Percentiles rank a stretch among this genome's conserved stretches.
Evolutionary conservation across 2,329 filamentous ascomycete species (phyloP).

Genomic region (Mollisia scopiformis): DNA sequence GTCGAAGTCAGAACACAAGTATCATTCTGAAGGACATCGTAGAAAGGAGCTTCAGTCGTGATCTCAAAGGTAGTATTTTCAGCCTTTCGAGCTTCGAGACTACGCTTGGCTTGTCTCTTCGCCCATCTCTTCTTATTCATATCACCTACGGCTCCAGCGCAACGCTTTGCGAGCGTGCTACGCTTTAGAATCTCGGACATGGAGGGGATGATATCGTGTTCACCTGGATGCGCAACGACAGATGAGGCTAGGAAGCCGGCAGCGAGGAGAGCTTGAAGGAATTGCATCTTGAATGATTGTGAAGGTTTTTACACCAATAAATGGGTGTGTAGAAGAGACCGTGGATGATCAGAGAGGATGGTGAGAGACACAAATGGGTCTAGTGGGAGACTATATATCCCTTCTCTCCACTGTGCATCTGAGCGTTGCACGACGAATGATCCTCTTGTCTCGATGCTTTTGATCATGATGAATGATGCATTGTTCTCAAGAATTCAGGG

Average conservation of each 20-base stretch:
- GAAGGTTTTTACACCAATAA: background rate
- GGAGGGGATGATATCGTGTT: slow-evolving; percentile 14
- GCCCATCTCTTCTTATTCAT: slow-evolving; percentile 30
- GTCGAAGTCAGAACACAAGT: slow-evolving; percentile 54
- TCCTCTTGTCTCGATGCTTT: no score
- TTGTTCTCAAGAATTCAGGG: no score
- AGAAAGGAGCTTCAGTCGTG: slow-evolving; percentile 54
- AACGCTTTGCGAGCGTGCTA: slow-evolving; percentile 29
- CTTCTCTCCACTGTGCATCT: background rate
- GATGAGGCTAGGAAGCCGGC: background rate
- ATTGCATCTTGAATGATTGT: slow-evolving; percentile 2
- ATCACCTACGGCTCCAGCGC: slow-evolving; percentile 22
- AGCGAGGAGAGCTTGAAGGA: background rate
- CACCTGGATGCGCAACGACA: slow-evolving; percentile 16
- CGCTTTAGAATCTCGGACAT: slow-evolving; percentile 24
- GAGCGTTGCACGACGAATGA: no score
- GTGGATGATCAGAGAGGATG: background rate
- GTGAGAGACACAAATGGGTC: background rate
- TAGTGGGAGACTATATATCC: background rate
- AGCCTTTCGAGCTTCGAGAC: slow-evolving; percentile 4
- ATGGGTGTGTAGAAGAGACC: background rate
- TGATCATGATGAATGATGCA: no score
- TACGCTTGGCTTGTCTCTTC: slow-evolving; percentile 25
- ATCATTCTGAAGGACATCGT: slow-evolving; percentile 23
- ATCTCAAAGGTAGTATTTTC: slow-evolving; percentile 27